phyloP scores from a whole-genome alignment of 306 rosid species.

The Gynostemma pentaphyllum region DNA sequence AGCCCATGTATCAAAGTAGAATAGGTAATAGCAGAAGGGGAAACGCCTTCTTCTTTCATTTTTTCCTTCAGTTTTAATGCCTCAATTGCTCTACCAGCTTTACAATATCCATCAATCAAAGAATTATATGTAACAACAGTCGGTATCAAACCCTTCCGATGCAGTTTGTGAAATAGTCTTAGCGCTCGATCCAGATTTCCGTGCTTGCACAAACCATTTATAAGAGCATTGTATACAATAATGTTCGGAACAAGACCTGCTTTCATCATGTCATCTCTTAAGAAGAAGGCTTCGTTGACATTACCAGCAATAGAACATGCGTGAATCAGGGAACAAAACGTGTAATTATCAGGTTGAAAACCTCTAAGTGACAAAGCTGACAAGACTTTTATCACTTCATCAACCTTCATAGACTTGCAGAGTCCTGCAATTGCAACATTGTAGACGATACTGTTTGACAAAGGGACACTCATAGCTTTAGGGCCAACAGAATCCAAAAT shows the following conservation, averaged over 20 bases:
- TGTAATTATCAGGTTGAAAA: constrained; percentile 69
- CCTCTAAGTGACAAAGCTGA: constrained; percentile 42
- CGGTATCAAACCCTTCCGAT: constrained; percentile 55
- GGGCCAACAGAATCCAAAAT: constrained; percentile 44
- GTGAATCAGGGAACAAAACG: constrained; percentile 68
- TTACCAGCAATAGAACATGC: constrained; percentile 50
- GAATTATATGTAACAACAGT: constrained; percentile 58
- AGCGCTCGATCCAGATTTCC: constrained; percentile 63
- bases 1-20: constrained; percentile 29
- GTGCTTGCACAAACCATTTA: constrained; percentile 63
- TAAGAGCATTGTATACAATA: constrained; percentile 52
- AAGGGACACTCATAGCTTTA: constrained; percentile 25
- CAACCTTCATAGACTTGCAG: constrained; percentile 58
- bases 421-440: constrained; percentile 70
- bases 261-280: constrained; percentile 65
- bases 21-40: constrained; percentile 26
- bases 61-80: constrained; percentile 52
- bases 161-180: constrained; percentile 64
- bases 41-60: constrained; percentile 50
- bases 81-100: constrained; percentile 45
- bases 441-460: constrained; percentile 39
- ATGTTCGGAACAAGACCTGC: constrained; percentile 61
- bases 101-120: constrained; percentile 46
- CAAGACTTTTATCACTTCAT: constrained; percentile 45
- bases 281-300: constrained; percentile 56